Conservation (phyloP, 1,139 yeast genomes). For the Blastobotrys buckinghamii region DNA sequence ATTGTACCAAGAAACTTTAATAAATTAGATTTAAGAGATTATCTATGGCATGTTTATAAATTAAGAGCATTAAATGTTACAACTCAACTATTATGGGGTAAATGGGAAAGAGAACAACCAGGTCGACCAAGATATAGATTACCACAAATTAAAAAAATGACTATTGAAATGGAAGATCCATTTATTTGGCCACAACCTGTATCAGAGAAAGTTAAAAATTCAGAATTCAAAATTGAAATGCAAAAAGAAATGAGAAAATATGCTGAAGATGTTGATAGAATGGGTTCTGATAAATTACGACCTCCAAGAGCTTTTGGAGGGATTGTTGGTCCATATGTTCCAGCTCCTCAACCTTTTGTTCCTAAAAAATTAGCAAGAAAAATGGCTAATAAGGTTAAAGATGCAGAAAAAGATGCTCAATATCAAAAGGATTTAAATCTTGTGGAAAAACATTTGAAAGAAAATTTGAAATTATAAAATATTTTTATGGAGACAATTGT, state of each 20-base stretch:
- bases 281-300: slow-evolving; percentile 66
- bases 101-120: slow-evolving; percentile 53
- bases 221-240: slow-evolving; percentile 25
- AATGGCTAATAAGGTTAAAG: slow-evolving; percentile 21
- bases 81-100: slow-evolving; percentile 75
- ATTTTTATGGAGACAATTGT: not conserved
- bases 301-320: slow-evolving; percentile 77
- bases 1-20: slow-evolving; percentile 88
- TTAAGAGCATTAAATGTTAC: slow-evolving; percentile 82
- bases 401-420: slow-evolving; percentile 17
- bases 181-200: slow-evolving; percentile 82
- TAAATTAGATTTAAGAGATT: slow-evolving; percentile 86
- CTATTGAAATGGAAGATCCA: slow-evolving; percentile 88
- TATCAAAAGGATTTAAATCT: slow-evolving; percentile 21
- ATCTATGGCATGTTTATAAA: slow-evolving; percentile 81
- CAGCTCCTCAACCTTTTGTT: slow-evolving; percentile 63
- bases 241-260: slow-evolving; percentile 28
- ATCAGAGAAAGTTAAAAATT: slow-evolving; percentile 36
- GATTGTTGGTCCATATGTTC: slow-evolving; percentile 61
- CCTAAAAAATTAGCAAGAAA: slow-evolving; percentile 40
- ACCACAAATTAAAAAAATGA: slow-evolving; percentile 88
- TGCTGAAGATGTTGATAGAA: slow-evolving; percentile 38
- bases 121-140: slow-evolving; percentile 68
- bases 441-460: slow-evolving; percentile 23
- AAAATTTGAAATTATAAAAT: slow-evolving; percentile 17